Evolutionary conservation across 345 rosid genomes (phyloP).

Genomic region (Brassica cretica): DNA sequence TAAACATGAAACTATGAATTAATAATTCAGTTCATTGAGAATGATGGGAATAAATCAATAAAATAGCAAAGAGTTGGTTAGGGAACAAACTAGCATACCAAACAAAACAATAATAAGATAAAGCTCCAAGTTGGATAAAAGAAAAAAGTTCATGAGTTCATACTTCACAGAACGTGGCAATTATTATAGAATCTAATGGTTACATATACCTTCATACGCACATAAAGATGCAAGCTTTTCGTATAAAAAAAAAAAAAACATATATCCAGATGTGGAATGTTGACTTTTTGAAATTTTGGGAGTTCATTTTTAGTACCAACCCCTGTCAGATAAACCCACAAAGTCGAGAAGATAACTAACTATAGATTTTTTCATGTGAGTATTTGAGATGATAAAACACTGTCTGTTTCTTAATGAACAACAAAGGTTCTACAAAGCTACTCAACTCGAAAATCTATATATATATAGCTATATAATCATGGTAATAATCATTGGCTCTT

Average conservation of each 20-base stretch:
- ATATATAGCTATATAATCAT: constrained; percentile 9
- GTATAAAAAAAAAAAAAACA: background rate
- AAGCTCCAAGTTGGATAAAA: constrained; percentile 26
- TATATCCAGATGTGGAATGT: background rate
- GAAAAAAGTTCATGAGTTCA: constrained; percentile 23
- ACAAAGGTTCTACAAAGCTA: background rate
- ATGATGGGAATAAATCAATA: constrained; percentile 17
- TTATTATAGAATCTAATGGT: background rate
- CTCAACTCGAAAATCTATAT: background rate
- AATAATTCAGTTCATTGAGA: constrained; percentile 18
- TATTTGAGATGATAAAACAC: constrained; percentile 2
- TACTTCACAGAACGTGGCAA: constrained; percentile 29
- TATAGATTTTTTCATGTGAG: background rate
- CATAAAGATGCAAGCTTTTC: constrained; percentile 14
- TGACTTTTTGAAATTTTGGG: background rate
- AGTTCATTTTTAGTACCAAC: constrained; percentile 6
- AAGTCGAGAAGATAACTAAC: background rate
- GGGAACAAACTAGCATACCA: constrained; percentile 21
- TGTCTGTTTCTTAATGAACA: background rate
- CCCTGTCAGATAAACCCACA: background rate
- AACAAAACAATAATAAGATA: constrained; percentile 12
- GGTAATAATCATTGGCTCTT: constrained; percentile 10
- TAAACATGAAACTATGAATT: background rate
- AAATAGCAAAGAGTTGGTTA: constrained; percentile 20
- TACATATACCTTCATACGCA: constrained; percentile 11